These are phyloP conservation scores for Micractinium conductrix DNA, from an alignment of 139 green algal genomes.

Conservation along the genomic window DNA sequence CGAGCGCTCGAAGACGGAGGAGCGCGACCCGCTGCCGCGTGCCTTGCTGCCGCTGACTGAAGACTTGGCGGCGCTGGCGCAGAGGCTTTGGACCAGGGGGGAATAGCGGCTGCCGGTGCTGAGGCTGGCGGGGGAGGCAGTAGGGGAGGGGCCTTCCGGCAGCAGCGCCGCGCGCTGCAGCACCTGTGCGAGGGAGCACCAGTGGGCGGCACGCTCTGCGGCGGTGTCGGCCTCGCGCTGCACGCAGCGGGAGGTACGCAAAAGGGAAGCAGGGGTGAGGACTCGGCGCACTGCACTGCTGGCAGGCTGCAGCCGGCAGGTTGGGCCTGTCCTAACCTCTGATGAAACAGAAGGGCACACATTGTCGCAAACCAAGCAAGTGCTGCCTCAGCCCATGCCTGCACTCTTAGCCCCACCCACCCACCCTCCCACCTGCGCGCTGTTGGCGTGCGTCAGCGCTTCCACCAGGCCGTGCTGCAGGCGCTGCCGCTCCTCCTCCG, in stretches of 20 bases:
- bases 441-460: slow-evolving; percentile 9
- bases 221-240: slow-evolving; percentile 5
- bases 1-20: no score
- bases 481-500: slow-evolving; percentile 20
- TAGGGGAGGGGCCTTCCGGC: neutral
- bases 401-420: no score
- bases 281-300: neutral
- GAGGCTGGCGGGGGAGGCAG: neutral
- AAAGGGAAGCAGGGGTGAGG: neutral
- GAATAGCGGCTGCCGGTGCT: neutral
- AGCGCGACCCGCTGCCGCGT: neutral
- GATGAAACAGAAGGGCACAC: no score
- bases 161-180: slow-evolving; percentile 24
- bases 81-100: neutral
- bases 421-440: neutral
- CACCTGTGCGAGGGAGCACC: slow-evolving; percentile 14
- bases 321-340: no score
- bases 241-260: neutral
- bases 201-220: slow-evolving; percentile 13
- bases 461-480: slow-evolving; percentile 13
- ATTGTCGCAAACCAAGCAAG: no score
- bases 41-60: neutral
- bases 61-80: neutral
- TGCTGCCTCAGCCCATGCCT: no score
- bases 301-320: no score